Base-by-base conservation (phyloP, 83 land plant genomes). In the Larix sibirica region DNA sequence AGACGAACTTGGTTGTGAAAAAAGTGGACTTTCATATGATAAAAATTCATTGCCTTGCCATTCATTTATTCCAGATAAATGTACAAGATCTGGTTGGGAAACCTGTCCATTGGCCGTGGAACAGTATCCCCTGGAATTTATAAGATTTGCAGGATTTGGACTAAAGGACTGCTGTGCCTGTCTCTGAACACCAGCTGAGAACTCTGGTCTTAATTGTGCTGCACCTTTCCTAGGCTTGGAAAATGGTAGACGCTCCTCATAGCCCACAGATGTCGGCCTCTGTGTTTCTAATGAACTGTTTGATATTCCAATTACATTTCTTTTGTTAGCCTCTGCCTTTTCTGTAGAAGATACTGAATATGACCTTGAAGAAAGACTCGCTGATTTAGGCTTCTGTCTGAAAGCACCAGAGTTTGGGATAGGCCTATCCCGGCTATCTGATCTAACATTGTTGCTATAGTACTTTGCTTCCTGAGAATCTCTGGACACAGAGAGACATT, bases 91-190 rank as follows among this genome's bases (percentile, higher is more conserved):
- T 73, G 56, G 58, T 73, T 73, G 77, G 42, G 58, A 58, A 59
- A 59, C 21, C 58, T 78, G 61, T 28, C 14, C 40, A 78, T 59
- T 58, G 62, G 36, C 80, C 14, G 80, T 59, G 1, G 61, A 78
- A 28, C 63, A 58, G 63, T 59, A 78, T 78, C 80, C 63, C 63
- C 54, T 78, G 63, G 63, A 59, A 78, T 78, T n/a, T 5, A 54
- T 31, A 78, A 23, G n/a, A 16, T 18, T 78, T 56, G 80, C 2
- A 59, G 61, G 21, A 78, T 78, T 78, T 16, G 80, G 18, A 58
- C 36, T 56, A 0, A 59, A 78, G 40, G 31, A 59, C 13, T 56
- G 40, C 16, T 31, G n/a, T 59, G 24, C 62, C 38, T 28, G 61
- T 31, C 62, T 31, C 80, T 78, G 80, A 24, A 59, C 63, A 56